phyloP scores from a whole-genome alignment of 2,329 filamentous ascomycete genomes.

The Clarireedia sp. region DNA sequence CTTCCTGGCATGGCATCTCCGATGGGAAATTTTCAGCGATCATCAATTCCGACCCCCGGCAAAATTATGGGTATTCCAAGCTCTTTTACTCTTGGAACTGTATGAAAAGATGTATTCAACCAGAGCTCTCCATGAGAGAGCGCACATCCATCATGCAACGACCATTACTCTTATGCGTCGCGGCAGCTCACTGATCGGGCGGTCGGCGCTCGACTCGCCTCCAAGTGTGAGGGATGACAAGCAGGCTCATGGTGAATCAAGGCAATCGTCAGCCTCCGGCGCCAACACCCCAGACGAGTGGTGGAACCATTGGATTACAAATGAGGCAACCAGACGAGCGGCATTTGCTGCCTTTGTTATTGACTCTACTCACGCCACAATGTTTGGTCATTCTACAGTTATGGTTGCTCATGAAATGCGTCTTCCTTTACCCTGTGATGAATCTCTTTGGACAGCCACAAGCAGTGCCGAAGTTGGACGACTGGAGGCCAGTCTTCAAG shows the following conservation, averaged over 20 bases:
- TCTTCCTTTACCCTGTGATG: slow-evolving; percentile 84
- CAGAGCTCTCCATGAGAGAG: slow-evolving; percentile 81
- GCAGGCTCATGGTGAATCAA: slow-evolving; percentile 41
- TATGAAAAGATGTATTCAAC: slow-evolving; percentile 99
- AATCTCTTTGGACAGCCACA: slow-evolving; percentile 83
- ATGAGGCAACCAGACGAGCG: slow-evolving; percentile 80
- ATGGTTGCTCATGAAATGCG: slow-evolving; percentile 97
- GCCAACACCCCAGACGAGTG: slow-evolving; percentile 74
- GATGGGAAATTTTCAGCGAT: slow-evolving; percentile 91
- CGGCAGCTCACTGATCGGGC: slow-evolving; percentile 82
- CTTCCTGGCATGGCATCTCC: slow-evolving; percentile 86
- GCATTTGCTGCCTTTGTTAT: slow-evolving; percentile 93
- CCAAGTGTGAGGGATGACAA: slow-evolving; percentile 52
- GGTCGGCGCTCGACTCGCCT: slow-evolving; percentile 76
- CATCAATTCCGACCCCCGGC: slow-evolving; percentile 82
- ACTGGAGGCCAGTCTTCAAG: slow-evolving; percentile 70
- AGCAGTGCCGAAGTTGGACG: slow-evolving; percentile 80
- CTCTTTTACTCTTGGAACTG: slow-evolving; percentile 77
- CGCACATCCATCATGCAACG: slow-evolving; percentile 93
- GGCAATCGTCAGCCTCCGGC: slow-evolving; percentile 55
- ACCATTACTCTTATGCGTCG: slow-evolving; percentile 92
- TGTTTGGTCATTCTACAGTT: slow-evolving; percentile 94
- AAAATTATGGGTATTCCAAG: slow-evolving; percentile 93
- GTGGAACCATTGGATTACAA: slow-evolving; percentile 95
- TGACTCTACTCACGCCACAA: slow-evolving; percentile 91